A percentile compares a stretch with the other conserved stretches of the same genome.
Evolutionary conservation across 2,329 filamentous ascomycete genomes (phyloP).

Genomic region (Fusarium redolens): DNA sequence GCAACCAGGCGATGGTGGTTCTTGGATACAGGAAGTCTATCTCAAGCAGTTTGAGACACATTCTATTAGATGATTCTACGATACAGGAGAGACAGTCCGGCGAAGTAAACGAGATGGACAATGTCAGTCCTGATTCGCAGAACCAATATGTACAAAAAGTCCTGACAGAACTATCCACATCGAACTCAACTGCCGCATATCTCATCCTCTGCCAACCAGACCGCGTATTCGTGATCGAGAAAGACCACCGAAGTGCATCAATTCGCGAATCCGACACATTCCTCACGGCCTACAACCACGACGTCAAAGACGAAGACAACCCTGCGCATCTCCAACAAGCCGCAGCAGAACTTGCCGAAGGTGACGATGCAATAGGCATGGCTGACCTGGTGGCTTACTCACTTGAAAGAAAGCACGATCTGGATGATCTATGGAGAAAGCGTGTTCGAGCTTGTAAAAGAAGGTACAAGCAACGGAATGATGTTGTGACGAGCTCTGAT

Average conservation of each 20-base stretch:
- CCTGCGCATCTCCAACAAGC: conserved; percentile 18
- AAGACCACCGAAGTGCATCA: conserved; percentile 40
- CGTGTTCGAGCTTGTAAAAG: background rate
- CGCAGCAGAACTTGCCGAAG: background rate
- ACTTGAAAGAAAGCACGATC: conserved; percentile 34
- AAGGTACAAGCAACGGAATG: background rate
- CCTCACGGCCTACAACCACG: conserved; percentile 46
- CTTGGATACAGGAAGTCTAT: conserved; percentile 40
- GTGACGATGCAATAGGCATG: conserved; percentile 36
- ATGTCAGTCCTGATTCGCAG: background rate
- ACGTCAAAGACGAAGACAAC: conserved; percentile 40
- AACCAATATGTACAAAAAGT: conserved; percentile 23
- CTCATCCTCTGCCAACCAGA: conserved; percentile 46
- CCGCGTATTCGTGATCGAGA: conserved; percentile 41
- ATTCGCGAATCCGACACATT: conserved; percentile 39
- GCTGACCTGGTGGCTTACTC: conserved; percentile 39
- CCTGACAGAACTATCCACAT: conserved; percentile 18
- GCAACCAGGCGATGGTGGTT: conserved; percentile 45
- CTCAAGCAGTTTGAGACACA: conserved; percentile 41
- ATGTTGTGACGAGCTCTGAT: conserved; percentile 32
- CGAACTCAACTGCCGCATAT: conserved; percentile 46
- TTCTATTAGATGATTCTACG: conserved; percentile 26
- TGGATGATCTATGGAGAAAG: conserved; percentile 39
- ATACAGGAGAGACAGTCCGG: rapidly evolving
- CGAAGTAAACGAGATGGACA: rapidly evolving